These are phyloP conservation scores for Pythium insidiosum DNA, from an alignment of 352 stramenopile genomes.

Conservation along the genomic window DNA sequence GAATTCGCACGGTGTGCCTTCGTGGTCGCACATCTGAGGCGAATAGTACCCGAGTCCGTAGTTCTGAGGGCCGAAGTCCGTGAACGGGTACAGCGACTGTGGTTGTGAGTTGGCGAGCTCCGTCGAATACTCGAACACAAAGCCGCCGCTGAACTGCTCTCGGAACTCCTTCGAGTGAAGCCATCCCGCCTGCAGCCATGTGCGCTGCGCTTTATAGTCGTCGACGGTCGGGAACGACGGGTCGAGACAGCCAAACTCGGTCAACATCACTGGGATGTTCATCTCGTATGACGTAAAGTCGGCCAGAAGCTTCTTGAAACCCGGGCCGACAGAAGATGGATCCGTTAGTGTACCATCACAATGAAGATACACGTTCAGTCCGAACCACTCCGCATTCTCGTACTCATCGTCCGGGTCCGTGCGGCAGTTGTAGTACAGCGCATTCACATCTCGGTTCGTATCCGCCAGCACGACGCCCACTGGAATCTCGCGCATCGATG, in stretches of 20 bases:
- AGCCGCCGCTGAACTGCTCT: slow-evolving; percentile 53
- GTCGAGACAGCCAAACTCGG: slow-evolving; percentile 55
- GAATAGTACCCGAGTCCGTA: slow-evolving; percentile 74
- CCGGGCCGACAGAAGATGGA: slow-evolving; percentile 22
- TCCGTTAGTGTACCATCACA: slow-evolving; percentile 54
- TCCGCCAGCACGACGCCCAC: slow-evolving; percentile 72
- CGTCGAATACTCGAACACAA: slow-evolving; percentile 77
- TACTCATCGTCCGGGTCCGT: slow-evolving; percentile 44
- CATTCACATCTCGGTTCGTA: slow-evolving; percentile 44
- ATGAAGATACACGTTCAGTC: slow-evolving; percentile 77
- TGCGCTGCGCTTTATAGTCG: slow-evolving; percentile 66
- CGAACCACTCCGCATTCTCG: slow-evolving; percentile 81
- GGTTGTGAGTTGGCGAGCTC: slow-evolving; percentile 65
- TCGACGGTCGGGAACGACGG: slow-evolving; percentile 37
- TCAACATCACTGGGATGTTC: slow-evolving; percentile 39
- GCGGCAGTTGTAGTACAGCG: slow-evolving; percentile 80
- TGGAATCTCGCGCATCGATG: slow-evolving; percentile 52
- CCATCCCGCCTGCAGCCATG: slow-evolving; percentile 57
- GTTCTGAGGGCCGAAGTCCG: slow-evolving; percentile 47
- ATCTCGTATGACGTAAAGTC: slow-evolving; percentile 59
- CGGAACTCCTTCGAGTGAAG: slow-evolving; percentile 41
- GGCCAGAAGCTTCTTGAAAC: slow-evolving; percentile 50
- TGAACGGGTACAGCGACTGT: slow-evolving; percentile 56
- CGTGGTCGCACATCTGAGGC: slow-evolving; percentile 55
- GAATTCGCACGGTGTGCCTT: slow-evolving; percentile 34